Evolutionary conservation across 2,329 filamentous ascomycete genomes (phyloP).

Genomic region (Neoscytalidium dimidiatum): DNA sequence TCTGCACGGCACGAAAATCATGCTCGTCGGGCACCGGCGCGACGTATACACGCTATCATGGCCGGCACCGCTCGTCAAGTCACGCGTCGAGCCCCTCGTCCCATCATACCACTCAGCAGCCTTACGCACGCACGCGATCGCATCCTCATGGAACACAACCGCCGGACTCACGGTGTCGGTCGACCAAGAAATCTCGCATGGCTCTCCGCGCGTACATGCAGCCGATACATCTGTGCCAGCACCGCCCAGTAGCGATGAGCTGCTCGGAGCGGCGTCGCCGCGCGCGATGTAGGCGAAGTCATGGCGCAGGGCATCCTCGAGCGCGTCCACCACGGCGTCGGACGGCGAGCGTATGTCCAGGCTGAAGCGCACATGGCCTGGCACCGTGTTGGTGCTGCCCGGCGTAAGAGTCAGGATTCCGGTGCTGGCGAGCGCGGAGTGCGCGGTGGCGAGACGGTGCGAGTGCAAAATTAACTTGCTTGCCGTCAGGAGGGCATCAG

Average conservation of each 20-base stretch:
- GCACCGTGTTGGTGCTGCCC: conserved; percentile 73
- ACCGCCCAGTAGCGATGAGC: neutral
- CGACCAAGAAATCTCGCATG: conserved; percentile 58
- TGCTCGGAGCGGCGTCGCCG: neutral
- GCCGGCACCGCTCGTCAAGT: conserved; percentile 65
- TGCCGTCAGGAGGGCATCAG: conserved; percentile 69
- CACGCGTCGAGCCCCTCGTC: conserved; percentile 60
- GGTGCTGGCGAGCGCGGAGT: conserved; percentile 66
- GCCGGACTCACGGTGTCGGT: conserved; percentile 65
- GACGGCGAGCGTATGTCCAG: conserved; percentile 66
- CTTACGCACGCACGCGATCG: conserved; percentile 64
- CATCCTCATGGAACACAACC: conserved; percentile 66
- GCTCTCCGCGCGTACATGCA: conserved; percentile 49
- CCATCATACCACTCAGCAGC: conserved; percentile 55
- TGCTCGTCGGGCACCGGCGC: conserved; percentile 46
- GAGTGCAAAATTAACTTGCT: conserved; percentile 68
- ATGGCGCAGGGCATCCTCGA: conserved; percentile 57
- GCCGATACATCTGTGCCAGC: conserved; percentile 56
- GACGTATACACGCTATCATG: conserved; percentile 57
- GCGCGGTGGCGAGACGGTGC: conserved; percentile 61
- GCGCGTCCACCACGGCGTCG: conserved; percentile 57
- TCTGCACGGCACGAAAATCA: conserved; percentile 42
- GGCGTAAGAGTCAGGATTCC: conserved; percentile 69
- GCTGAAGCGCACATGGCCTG: conserved; percentile 66
- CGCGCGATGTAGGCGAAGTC: conserved; percentile 62